Base-by-base conservation (phyloP, 768 basidiomycete species). In the Pluteus cervinus region DNA sequence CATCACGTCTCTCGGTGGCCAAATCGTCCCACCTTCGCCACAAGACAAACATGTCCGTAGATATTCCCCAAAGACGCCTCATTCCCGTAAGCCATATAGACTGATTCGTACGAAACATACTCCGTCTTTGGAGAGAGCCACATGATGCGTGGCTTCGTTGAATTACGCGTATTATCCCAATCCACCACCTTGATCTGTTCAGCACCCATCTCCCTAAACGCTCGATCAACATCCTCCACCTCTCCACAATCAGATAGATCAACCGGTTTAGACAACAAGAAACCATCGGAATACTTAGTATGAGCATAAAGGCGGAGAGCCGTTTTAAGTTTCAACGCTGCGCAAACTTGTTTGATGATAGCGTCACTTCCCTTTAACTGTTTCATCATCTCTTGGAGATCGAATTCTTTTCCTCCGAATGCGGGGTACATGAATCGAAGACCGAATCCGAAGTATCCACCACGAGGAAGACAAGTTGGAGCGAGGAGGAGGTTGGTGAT, bases 361-460 rank as follows among this genome's bases (percentile, higher is more conserved):
- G 56, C 53, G 26, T 62, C 57, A 14, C 40, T 47, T 3, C 60
- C 60, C 43, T 62, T 62, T 24, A 64, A 40, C 8, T 39, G 37
- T 0, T 16, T 33, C 9, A 33, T 16, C 24, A 57, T 26, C 2
- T 24, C 6, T 5, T 16, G 0, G 22, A 40, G 41, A 9, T 37
- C n/a, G 29, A n/a, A n/a, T n/a, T n/a, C n/a, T n/a, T 8, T 34
- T 17, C 10, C 24, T 9, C n/a, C 16, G 18, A 23, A 39, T 35
- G 65, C 36, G 2, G 64, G 60, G 39, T 70, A 72, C 36, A 49
- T 46, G 47, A 65, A 58, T 1, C 46, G 46, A 7, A 72, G 49
- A 5, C 61, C 58, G 33, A 71, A 74, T 3, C 58, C 63, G 10
- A 74, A 51, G 9, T 38, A 47, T 1, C 69, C 68, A 5, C 69